Conservation (phyloP, 768 basidiomycete species). For the Lactarius indigo region DNA sequence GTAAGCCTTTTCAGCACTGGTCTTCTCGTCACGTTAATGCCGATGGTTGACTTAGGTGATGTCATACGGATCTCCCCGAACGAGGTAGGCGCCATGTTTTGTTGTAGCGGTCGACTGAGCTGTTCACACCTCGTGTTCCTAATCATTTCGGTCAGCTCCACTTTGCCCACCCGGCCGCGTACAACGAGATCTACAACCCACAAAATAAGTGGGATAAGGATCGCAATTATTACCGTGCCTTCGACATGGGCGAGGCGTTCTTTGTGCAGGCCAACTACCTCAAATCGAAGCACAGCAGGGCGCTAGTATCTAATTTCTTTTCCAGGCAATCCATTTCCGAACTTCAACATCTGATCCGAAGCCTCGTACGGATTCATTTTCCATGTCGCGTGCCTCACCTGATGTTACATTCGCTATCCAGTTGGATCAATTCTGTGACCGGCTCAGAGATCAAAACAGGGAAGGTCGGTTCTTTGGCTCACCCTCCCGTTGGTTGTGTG, state of each 20-base stretch:
- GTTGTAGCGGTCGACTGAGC: not conserved
- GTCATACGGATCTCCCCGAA: conserved; percentile 18
- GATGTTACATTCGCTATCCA: conserved; percentile 19
- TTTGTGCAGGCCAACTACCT: conserved; percentile 38
- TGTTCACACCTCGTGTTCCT: not conserved
- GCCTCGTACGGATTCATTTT: conserved; percentile 27
- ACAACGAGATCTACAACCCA: conserved; percentile 18
- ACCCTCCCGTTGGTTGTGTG: no score
- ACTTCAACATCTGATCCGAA: conserved; percentile 37
- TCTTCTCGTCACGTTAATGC: not conserved
- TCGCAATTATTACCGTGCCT: conserved; percentile 36
- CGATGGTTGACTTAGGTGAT: conserved; percentile 1
- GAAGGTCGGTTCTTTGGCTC: not conserved
- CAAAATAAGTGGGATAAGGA: conserved; percentile 39
- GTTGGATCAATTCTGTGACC: conserved; percentile 34
- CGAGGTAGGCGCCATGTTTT: not conserved
- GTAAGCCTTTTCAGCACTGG: not conserved
- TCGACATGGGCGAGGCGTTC: conserved; percentile 35
- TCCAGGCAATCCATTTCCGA: conserved; percentile 37
- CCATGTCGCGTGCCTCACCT: not conserved
- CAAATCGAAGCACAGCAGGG: conserved; percentile 34
- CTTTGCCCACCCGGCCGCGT: conserved; percentile 12
- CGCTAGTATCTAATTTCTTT: conserved; percentile 37
- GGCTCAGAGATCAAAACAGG: conserved; percentile 10
- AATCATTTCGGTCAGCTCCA: conserved; percentile 7